A percentile compares a stretch with the other conserved stretches of the same genome.
Evolutionary conservation across 2,329 filamentous ascomycete genomes (phyloP).

Genomic region (Cadophora luteo-olivacea): DNA sequence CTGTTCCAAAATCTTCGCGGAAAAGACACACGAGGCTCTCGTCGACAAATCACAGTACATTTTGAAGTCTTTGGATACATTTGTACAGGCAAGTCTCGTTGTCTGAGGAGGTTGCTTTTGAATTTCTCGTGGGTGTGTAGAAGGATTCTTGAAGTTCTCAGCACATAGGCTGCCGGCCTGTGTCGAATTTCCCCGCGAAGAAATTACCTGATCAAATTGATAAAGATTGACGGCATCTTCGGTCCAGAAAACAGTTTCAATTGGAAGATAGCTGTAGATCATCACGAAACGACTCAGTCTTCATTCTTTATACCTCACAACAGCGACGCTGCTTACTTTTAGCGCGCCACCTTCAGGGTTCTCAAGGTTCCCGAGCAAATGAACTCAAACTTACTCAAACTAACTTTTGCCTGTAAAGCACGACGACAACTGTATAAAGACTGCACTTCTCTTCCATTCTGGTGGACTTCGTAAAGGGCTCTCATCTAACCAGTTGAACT

Average conservation of each 20-base stretch:
- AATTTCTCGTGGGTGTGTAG: too few species aligned
- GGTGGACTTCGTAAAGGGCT: not conserved
- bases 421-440: not conserved
- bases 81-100: too few species aligned
- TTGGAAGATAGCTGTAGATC: not conserved
- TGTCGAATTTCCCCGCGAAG: too few species aligned
- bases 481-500: not conserved
- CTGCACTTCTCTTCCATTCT: not conserved
- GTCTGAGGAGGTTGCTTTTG: too few species aligned
- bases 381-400: slow-evolving; percentile 9
- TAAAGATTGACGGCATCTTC: not conserved
- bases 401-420: not conserved
- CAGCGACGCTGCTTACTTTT: not conserved
- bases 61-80: too few species aligned
- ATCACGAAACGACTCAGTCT: not conserved
- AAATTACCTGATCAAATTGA: too few species aligned
- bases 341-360: not conserved
- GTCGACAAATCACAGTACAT: too few species aligned
- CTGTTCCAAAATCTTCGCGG: too few species aligned
- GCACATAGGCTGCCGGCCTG: too few species aligned
- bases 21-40: too few species aligned
- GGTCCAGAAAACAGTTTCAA: not conserved
- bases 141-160: too few species aligned
- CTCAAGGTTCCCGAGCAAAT: not conserved
- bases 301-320: not conserved